Base-by-base conservation (phyloP, 106 monocot genomes). In the Platanthera zijinensis region DNA sequence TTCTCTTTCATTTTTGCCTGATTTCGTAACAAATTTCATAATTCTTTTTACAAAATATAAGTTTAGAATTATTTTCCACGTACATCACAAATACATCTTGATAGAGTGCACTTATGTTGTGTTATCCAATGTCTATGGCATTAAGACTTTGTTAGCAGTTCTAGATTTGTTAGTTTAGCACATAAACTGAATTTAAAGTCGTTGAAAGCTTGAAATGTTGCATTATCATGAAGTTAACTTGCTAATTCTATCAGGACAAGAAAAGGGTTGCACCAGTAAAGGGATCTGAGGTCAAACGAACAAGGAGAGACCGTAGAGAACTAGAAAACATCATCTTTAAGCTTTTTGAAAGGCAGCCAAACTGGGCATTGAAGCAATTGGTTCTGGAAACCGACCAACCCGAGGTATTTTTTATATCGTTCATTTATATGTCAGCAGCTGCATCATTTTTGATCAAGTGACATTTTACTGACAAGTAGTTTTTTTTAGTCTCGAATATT, bases 311-410 rank as follows among this genome's bases (percentile, higher is more conserved):
- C 69, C 91, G 97, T 7, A 74, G 82, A n/a, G 97, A 97, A 74
- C 80, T 97, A 76, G 97, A 91, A 82, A 94, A 97, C 78, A 97
- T 97, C 48, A 91, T 97, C 13, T 97, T 97, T 76, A 97, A 94
- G 78, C 91, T 97, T 52, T 97, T 97, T 84, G 97, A 97, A 80
- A 93, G 82, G 82, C 93, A 97, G 79, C 94, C 91, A 57, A 94
- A 94, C 77, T 97, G 97, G 97, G 85, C 97, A n/a, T 71, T 97
- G 80, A 97, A 97, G 81, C 91, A 91, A 77, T 70, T 97, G 67
- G 90, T 97, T 14, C 81, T 57, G 73, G 93, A 97, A 81, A 97
- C 97, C 14, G 93, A 97, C 85, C 97, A 97, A 78, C 97, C 97
- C 50, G 97, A 97, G 84, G 97, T 97, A 82, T 76, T 71, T 56